Percentiles rank a stretch among this genome's conserved stretches.
These are phyloP conservation scores for Fusarium transvaalense DNA, from an alignment of 2,329 filamentous ascomycete species.

Conservation along the genomic window DNA sequence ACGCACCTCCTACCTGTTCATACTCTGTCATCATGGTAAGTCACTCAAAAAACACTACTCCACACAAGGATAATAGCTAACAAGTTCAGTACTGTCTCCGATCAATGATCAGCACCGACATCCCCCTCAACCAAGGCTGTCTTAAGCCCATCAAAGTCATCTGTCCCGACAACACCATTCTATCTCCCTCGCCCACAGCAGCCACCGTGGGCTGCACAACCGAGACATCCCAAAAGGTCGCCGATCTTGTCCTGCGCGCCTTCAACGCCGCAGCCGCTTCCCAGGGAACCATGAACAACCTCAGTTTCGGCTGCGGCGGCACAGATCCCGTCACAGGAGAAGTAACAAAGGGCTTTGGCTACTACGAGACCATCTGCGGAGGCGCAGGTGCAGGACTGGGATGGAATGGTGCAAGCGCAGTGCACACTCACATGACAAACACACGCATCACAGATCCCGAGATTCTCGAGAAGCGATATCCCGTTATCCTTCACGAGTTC, in stretches of 20 bases:
- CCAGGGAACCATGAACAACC: slow-evolving; percentile 84
- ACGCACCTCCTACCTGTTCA: slow-evolving; percentile 48
- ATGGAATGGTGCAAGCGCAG: slow-evolving; percentile 50
- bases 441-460: slow-evolving; percentile 55
- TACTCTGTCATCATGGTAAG: slow-evolving; percentile 51
- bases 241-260: slow-evolving; percentile 79
- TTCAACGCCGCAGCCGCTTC: slow-evolving; percentile 80
- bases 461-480: slow-evolving; percentile 54
- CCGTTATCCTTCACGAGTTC: slow-evolving; percentile 51
- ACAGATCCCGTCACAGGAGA: slow-evolving; percentile 45
- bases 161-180: slow-evolving; percentile 50
- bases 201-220: slow-evolving; percentile 52
- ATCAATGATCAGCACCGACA: slow-evolving; percentile 52
- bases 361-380: slow-evolving; percentile 54
- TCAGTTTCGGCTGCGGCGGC: slow-evolving; percentile 79
- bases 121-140: slow-evolving; percentile 64
- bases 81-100: slow-evolving; percentile 48
- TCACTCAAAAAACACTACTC: neutral
- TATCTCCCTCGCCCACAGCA: slow-evolving; percentile 52
- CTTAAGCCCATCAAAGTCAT: slow-evolving; percentile 48
- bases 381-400: slow-evolving; percentile 50
- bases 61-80: neutral
- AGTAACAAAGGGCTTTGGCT: slow-evolving; percentile 51
- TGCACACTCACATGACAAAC: slow-evolving; percentile 56
- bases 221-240: slow-evolving; percentile 53